Conservation (phyloP, 169 alveolate species). For the Ichthyophthirius multifiliis region DNA sequence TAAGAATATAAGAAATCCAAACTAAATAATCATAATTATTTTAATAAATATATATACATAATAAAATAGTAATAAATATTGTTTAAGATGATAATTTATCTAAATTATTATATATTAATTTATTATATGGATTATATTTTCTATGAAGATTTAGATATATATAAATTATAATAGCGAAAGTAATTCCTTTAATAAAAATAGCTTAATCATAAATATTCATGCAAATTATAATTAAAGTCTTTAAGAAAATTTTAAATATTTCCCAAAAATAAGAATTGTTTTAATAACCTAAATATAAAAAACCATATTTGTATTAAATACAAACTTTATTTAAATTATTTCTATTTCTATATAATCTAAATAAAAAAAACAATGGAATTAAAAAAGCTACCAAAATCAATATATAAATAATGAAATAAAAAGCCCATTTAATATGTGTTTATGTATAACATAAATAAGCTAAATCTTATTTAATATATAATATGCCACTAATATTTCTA, state of each 20-base stretch:
- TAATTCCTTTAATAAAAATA: conserved; percentile 1
- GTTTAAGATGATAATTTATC: no score
- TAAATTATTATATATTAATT: no score
- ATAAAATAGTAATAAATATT: no score
- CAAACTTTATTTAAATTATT: background rate
- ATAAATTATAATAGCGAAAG: no score
- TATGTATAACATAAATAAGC: background rate
- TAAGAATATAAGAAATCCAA: no score
- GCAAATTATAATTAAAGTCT: background rate
- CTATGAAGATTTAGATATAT: no score
- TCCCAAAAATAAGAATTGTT: conserved; percentile 2
- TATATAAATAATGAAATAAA: background rate
- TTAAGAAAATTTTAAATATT: conserved; percentile 6
- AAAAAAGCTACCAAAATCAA: background rate
- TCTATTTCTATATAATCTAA: background rate
- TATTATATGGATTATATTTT: no score
- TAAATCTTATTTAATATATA: conserved; percentile 2
- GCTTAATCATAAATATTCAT: background rate
- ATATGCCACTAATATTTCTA: background rate
- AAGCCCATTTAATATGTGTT: background rate
- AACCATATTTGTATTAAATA: conserved; percentile 3
- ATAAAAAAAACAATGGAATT: background rate
- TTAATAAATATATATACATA: no score
- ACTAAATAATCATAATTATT: no score
- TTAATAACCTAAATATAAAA: conserved; percentile 1